phyloP scores from a whole-genome alignment of 441 rosid genomes.

The Raphanus hybrid region DNA sequence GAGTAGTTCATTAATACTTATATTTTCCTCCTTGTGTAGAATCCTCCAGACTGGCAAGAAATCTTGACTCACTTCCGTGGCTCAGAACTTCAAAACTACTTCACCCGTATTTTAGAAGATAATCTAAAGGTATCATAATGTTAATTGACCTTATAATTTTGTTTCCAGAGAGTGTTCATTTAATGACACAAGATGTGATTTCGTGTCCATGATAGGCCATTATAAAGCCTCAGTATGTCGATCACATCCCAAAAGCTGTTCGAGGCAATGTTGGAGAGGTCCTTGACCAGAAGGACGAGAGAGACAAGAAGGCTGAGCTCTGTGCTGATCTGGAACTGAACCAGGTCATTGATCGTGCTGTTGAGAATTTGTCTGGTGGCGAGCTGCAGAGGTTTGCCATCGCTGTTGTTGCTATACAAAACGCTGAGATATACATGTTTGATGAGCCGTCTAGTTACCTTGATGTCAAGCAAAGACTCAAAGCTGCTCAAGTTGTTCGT shows the following conservation, averaged over 20 bases:
- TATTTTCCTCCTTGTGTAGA: not conserved
- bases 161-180: not conserved
- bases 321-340: slow-evolving; percentile 13
- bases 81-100: slow-evolving; percentile 7
- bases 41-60: slow-evolving; percentile 12
- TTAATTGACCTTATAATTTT: not conserved
- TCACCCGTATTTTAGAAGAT: slow-evolving; percentile 2
- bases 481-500: slow-evolving; percentile 10
- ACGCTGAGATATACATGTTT: slow-evolving; percentile 10
- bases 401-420: slow-evolving; percentile 1
- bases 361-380: not conserved
- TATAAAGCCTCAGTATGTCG: slow-evolving; percentile 5
- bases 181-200: not conserved
- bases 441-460: slow-evolving; percentile 9
- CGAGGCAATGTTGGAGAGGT: slow-evolving; percentile 6
- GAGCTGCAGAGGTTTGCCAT: slow-evolving; percentile 10
- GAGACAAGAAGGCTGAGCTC: slow-evolving; percentile 5
- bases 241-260: slow-evolving; percentile 9
- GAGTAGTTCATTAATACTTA: not conserved
- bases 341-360: slow-evolving; percentile 11
- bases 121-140: not conserved
- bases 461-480: slow-evolving; percentile 1
- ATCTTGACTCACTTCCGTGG: slow-evolving; percentile 10
- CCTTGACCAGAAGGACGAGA: slow-evolving; percentile 6
- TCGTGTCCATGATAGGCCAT: not conserved